Percentiles rank a stretch among this genome's conserved stretches.
Evolutionary conservation across 2,329 filamentous ascomycete genomes (phyloP).

Genomic region (Claviceps arundinis): DNA sequence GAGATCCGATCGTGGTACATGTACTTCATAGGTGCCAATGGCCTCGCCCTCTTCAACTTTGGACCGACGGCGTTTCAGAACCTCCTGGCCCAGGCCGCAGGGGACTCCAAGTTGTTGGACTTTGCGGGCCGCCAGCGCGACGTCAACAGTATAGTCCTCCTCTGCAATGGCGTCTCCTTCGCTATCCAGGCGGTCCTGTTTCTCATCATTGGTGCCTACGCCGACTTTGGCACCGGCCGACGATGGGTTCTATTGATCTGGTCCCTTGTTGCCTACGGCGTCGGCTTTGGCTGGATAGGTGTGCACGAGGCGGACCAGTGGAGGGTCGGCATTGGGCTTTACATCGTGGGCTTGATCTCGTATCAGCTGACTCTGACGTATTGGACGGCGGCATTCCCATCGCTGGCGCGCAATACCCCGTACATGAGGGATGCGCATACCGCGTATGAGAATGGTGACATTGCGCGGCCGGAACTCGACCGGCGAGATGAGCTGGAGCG

Average conservation of each 20-base stretch:
- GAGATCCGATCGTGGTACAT: constrained; percentile 17
- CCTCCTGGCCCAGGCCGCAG: constrained; percentile 45
- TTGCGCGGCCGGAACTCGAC: constrained; percentile 47
- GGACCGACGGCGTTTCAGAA: constrained; percentile 53
- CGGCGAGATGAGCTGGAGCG: constrained; percentile 47
- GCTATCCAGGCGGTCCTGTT: constrained; percentile 49
- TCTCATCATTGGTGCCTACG: constrained; percentile 36
- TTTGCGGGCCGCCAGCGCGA: constrained; percentile 45
- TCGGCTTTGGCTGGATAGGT: constrained; percentile 55
- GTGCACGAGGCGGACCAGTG: constrained; percentile 48
- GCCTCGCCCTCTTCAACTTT: constrained; percentile 49
- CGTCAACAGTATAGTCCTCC: constrained; percentile 52
- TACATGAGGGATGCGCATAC: constrained; percentile 19
- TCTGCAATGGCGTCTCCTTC: constrained; percentile 55
- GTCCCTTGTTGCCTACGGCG: constrained; percentile 45
- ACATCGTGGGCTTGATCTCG: constrained; percentile 52
- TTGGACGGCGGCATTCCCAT: constrained; percentile 47
- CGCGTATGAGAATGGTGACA: constrained; percentile 26
- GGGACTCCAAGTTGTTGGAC: constrained; percentile 33
- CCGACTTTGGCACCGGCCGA: constrained; percentile 52
- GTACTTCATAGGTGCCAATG: constrained; percentile 57
- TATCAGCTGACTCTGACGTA: constrained; percentile 57
- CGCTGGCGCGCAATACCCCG: constrained; percentile 23
- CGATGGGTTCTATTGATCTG: constrained; percentile 49
- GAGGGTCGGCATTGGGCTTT: constrained; percentile 46